Percentiles rank a stretch among this genome's conserved stretches.
Evolutionary conservation across 768 basidiomycete species (phyloP).

Genomic region (Suillus fuscotomentosus): DNA sequence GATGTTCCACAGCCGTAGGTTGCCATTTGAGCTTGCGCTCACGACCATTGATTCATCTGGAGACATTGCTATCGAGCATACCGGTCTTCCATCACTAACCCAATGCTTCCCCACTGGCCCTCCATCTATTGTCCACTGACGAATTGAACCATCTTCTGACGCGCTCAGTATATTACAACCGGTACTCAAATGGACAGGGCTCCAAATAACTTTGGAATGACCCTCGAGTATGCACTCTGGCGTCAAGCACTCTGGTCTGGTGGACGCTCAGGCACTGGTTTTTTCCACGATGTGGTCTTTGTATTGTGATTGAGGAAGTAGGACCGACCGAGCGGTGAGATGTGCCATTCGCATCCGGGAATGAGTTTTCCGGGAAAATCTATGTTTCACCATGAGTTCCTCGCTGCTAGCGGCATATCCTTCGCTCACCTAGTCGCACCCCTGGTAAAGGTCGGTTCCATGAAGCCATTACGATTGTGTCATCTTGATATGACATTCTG

Average conservation of each 20-base stretch:
- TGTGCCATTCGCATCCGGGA: not conserved
- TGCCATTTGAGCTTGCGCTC: not conserved
- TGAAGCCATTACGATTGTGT: not conserved
- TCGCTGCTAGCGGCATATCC: not conserved
- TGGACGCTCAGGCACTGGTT: not conserved
- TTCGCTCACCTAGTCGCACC: not conserved
- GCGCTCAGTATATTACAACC: not conserved
- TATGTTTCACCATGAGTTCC: not conserved
- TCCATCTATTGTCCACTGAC: not conserved
- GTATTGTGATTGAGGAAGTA: not conserved
- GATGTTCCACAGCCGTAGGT: no score
- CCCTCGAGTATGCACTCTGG: not conserved
- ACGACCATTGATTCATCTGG: no score
- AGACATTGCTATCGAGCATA: no score
- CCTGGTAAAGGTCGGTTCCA: not conserved
- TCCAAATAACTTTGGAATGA: not conserved
- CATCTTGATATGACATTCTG: not conserved
- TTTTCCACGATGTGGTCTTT: not conserved
- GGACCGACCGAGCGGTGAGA: not conserved
- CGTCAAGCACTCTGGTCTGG: not conserved
- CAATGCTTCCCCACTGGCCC: not conserved
- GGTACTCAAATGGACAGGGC: not conserved
- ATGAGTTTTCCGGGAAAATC: not conserved
- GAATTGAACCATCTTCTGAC: not conserved
- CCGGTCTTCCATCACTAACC: not conserved